phyloP scores from a whole-genome alignment of 2,329 filamentous ascomycete genomes.

The Leptographium flavum region DNA sequence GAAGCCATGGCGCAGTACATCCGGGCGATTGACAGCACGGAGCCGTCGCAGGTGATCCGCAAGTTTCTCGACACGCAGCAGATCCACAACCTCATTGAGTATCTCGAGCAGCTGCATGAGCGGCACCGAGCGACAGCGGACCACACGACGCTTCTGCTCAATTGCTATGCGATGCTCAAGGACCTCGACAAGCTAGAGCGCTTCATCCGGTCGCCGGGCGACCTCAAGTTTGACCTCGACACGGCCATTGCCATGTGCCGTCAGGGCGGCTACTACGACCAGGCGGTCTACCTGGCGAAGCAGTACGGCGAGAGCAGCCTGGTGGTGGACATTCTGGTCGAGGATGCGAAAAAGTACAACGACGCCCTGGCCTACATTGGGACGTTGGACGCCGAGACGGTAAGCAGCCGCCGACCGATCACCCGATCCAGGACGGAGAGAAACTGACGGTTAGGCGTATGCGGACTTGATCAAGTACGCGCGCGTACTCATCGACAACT shows the following conservation, averaged over 20 bases:
- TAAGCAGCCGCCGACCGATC: constrained; percentile 25
- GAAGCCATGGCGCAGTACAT: constrained; percentile 99
- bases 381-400: constrained; percentile 64
- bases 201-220: constrained; percentile 90
- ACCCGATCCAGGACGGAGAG: neutral
- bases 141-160: constrained; percentile 85
- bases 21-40: constrained; percentile 87
- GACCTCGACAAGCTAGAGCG: constrained; percentile 92
- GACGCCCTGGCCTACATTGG: constrained; percentile 88
- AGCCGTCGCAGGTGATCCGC: constrained; percentile 89
- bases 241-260: constrained; percentile 96
- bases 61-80: constrained; percentile 95
- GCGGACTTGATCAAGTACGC: constrained; percentile 90
- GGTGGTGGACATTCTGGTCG: constrained; percentile 89
- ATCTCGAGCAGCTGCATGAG: constrained; percentile 90
- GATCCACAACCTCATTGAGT: constrained; percentile 94
- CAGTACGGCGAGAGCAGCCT: constrained; percentile 89
- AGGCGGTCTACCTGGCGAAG: constrained; percentile 87
- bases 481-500: constrained; percentile 76
- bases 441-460: constrained; percentile 46
- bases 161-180: constrained; percentile 96
- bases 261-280: constrained; percentile 91
- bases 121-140: constrained; percentile 87
- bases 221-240: constrained; percentile 91
- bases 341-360: constrained; percentile 80